These are phyloP conservation scores for Tricholoma bakamatsutake DNA, from an alignment of 768 basidiomycete genomes.

Conservation along the genomic window DNA sequence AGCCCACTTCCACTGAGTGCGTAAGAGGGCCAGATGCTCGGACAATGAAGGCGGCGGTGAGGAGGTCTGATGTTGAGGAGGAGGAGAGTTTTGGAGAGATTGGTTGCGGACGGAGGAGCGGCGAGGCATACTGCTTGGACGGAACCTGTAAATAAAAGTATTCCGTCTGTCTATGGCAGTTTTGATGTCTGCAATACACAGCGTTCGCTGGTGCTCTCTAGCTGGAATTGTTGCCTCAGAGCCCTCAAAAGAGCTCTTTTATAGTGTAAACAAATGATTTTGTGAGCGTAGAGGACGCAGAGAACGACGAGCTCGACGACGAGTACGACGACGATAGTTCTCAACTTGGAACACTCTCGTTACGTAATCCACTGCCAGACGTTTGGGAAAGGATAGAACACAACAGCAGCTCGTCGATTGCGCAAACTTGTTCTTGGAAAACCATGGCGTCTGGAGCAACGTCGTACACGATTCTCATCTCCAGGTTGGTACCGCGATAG, in stretches of 20 bases:
- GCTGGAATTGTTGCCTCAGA: neutral
- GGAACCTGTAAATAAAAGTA: neutral
- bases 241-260: neutral
- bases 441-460: neutral
- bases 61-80: conserved; percentile 20
- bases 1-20: conserved; percentile 90
- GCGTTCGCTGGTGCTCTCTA: neutral
- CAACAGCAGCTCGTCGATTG: neutral
- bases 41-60: conserved; percentile 13
- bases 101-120: conserved; percentile 39
- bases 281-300: neutral
- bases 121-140: conserved; percentile 43
- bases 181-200: neutral
- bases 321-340: neutral
- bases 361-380: neutral
- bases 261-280: neutral
- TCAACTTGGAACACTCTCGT: neutral
- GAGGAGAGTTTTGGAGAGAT: conserved; percentile 24
- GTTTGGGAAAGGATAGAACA: neutral
- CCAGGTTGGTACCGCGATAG: neutral
- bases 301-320: neutral
- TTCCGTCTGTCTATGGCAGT: neutral
- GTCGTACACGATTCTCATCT: neutral
- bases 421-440: neutral
- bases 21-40: conserved; percentile 47